Evolutionary conservation across 345 rosid genomes (phyloP), one percentile per base, ranked within the genome.

Genomic region (Murraya paniculata): DNA sequence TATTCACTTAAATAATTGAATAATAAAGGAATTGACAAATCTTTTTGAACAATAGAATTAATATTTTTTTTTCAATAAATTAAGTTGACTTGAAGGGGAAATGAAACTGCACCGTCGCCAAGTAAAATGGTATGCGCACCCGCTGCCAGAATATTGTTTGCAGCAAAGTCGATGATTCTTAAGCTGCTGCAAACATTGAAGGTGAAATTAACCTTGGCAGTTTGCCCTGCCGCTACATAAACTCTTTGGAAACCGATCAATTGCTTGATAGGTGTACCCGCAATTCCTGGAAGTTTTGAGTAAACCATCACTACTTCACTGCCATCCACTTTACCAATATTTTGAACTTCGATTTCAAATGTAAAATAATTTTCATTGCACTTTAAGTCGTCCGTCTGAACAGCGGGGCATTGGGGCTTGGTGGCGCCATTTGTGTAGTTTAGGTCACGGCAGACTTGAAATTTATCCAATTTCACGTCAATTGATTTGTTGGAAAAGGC

Each of bases 191-290:
- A 84, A 14, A 69, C 79, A 9, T 86, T 71, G 4, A 88, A 56
- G 25, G 30, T 13, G 64, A 60, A 60, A 10, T 25, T 60, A 60
- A 60, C 31, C 18, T 60, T 60, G 16, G 64, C 64, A 60, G 18
- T 60, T 61, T 61, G 33, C 31, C 66, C 66, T 13, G 66, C 66
- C 0, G 36, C 66, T 6, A 28, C 35, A 5, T 27, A 61, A n/a
- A 80, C 87, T 68, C 84, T 83, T 65, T 71, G 30, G 75, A 88
- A 88, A 0, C 79, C 89, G 22, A 83, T 69, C 64, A 88, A 78
- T 38, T 81, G 87, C 77, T 81, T 86, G 1, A 56, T 8, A 21
- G 22, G 82, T 0, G 84, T 60, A 19, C 65, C 71, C 1, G 21
- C 57, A 11, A 86, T 80, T 2, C 80, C 83, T 0, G 87, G 89